Evolutionary conservation across 2,329 filamentous ascomycete genomes (phyloP).

Genomic region (Aspergillus ibericus): DNA sequence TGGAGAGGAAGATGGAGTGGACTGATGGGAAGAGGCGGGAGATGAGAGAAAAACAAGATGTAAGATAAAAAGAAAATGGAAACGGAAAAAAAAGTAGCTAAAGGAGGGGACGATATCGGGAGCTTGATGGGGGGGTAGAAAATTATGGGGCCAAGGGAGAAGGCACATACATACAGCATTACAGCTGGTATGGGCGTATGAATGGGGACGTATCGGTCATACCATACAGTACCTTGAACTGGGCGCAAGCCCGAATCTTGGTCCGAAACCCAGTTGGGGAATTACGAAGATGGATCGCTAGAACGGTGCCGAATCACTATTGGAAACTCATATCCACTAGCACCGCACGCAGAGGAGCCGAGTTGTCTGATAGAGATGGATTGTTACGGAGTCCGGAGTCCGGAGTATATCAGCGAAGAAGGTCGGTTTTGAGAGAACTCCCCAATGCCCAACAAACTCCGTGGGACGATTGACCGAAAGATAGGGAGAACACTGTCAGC

Average conservation of each 20-base stretch:
- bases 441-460: not conserved
- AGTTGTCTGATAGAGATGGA: not conserved
- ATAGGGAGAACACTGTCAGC: not conserved
- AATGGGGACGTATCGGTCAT: constrained; percentile 1
- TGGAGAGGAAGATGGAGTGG: constrained; percentile 15
- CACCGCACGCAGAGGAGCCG: not conserved
- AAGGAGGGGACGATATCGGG: constrained; percentile 19
- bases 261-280: constrained; percentile 8
- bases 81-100: constrained; percentile 9
- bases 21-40: constrained; percentile 14
- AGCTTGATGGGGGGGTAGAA: constrained; percentile 14
- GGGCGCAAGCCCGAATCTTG: constrained; percentile 2
- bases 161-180: constrained; percentile 10
- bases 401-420: constrained; percentile 1
- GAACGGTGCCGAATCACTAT: not conserved
- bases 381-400: constrained; percentile 7
- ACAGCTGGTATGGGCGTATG: constrained; percentile 9
- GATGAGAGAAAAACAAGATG: constrained; percentile 13
- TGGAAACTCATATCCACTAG: not conserved
- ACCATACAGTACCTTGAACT: constrained; percentile 11
- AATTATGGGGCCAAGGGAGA: constrained; percentile 11
- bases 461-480: not conserved
- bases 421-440: not conserved
- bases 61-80: constrained; percentile 14
- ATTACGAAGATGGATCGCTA: not conserved